Evolutionary conservation across 306 rosid species (phyloP).

Genomic region (Medicago arabica): DNA sequence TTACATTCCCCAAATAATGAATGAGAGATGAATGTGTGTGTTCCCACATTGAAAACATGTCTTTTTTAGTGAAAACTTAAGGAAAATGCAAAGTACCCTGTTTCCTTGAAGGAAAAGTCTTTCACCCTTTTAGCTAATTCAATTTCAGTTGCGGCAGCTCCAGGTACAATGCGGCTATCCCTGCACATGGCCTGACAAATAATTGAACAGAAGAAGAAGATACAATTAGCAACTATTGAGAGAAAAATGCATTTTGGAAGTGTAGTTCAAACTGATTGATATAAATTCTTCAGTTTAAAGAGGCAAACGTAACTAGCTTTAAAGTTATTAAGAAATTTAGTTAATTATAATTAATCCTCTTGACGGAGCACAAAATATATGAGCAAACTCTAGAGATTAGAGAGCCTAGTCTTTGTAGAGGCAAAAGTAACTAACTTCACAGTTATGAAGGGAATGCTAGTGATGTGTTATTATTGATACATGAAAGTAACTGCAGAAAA

Average conservation of each 20-base stretch:
- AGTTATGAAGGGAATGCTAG: too few species aligned
- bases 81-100: conserved; percentile 63
- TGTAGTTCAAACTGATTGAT: conserved; percentile 8
- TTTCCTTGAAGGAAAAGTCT: conserved; percentile 86
- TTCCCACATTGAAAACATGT: background rate
- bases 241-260: background rate
- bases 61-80: background rate
- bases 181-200: conserved; percentile 84
- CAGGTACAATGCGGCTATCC: conserved; percentile 91
- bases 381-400: too few species aligned
- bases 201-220: conserved; percentile 32
- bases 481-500: too few species aligned
- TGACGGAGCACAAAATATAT: too few species aligned
- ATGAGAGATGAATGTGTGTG: background rate
- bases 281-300: background rate
- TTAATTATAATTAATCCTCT: too few species aligned
- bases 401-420: too few species aligned
- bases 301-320: background rate
- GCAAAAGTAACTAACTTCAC: too few species aligned
- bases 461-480: too few species aligned
- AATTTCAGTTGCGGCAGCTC: conserved; percentile 95
- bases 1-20: background rate
- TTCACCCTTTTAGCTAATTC: conserved; percentile 87
- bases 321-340: too few species aligned
- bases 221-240: background rate